Evolutionary conservation across 2,329 filamentous ascomycete species (phyloP).

Genomic region (Lachnellula hyalina): DNA sequence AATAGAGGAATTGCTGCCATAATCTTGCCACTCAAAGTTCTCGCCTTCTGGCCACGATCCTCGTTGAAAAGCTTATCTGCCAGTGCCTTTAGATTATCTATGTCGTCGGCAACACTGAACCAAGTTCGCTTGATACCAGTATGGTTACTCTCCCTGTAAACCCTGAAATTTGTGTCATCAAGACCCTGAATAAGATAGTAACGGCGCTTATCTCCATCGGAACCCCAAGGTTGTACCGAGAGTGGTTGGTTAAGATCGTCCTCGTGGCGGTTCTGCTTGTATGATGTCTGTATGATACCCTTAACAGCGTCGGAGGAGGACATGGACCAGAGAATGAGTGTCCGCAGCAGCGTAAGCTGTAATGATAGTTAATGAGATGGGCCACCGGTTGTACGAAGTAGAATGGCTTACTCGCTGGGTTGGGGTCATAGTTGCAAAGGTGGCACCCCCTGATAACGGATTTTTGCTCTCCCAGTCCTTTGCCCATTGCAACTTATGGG

Average conservation of each 20-base stretch:
- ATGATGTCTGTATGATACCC: constrained; percentile 75
- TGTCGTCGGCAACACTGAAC: constrained; percentile 88
- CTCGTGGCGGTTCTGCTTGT: constrained; percentile 81
- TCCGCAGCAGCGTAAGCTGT: constrained; percentile 77
- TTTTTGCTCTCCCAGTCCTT: constrained; percentile 76
- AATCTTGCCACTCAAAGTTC: constrained; percentile 72
- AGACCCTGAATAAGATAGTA: constrained; percentile 93
- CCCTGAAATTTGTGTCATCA: constrained; percentile 87
- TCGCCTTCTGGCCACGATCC: constrained; percentile 78
- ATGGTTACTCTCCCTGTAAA: constrained; percentile 91
- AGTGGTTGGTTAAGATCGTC: constrained; percentile 77
- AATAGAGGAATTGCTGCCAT: constrained; percentile 77
- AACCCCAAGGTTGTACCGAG: constrained; percentile 86
- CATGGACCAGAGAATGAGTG: constrained; percentile 82
- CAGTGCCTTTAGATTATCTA: constrained; percentile 75
- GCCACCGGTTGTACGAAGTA: background rate
- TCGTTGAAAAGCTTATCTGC: constrained; percentile 69
- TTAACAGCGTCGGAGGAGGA: constrained; percentile 82
- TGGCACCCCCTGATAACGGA: constrained; percentile 73
- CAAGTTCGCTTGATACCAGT: constrained; percentile 71
- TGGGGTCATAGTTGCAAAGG: constrained; percentile 77
- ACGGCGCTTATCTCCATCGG: constrained; percentile 81
- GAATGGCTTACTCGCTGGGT: constrained; percentile 64
- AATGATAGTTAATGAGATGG: constrained; percentile 8
- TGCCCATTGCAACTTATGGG: constrained; percentile 86